phyloP scores from a whole-genome alignment of 495 filamentous ascomycete genomes.

The Terfezia boudieri region DNA sequence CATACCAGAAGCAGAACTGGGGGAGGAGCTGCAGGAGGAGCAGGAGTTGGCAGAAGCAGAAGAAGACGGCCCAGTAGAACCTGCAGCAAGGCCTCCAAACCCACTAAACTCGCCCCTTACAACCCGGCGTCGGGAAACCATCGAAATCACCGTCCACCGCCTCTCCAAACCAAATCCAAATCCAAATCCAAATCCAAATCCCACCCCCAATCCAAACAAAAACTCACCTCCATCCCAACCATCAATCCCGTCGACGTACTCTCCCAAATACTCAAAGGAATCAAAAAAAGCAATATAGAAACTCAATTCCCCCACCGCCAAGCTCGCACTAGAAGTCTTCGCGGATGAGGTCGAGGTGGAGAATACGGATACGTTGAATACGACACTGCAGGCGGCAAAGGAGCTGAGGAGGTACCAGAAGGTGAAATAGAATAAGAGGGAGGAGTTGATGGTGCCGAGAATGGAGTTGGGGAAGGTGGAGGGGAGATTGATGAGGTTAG shows the following conservation, averaged over 20 bases:
- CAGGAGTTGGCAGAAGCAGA: not conserved
- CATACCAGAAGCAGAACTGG: not conserved
- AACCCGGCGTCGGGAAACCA: not conserved
- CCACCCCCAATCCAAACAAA: not conserved
- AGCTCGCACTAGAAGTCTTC: conserved; percentile 9
- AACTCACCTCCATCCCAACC: not conserved
- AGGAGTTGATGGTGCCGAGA: conserved; percentile 7
- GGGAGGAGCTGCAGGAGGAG: not conserved
- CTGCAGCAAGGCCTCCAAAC: not conserved
- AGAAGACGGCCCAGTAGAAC: not conserved
- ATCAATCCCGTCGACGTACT: conserved; percentile 14
- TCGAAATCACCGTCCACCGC: not conserved
- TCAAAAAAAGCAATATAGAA: conserved; percentile 9
- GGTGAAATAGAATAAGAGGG: conserved; percentile 8
- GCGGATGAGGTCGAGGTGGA: conserved; percentile 13
- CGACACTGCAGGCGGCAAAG: conserved; percentile 6
- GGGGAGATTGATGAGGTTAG: conserved; percentile 15
- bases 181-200: too few species aligned
- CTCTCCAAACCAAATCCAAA: not conserved
- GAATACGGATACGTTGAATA: conserved; percentile 12
- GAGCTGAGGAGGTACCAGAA: conserved; percentile 7
- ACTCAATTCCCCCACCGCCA: conserved; percentile 2
- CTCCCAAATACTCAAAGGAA: conserved; percentile 8
- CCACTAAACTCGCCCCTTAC: too few species aligned
- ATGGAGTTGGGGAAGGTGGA: conserved; percentile 7